A percentile compares a stretch with the other conserved stretches of the same genome.
These are phyloP conservation scores for Cytospora schulzeri DNA, from an alignment of 2,329 filamentous ascomycete species.

Conservation along the genomic window DNA sequence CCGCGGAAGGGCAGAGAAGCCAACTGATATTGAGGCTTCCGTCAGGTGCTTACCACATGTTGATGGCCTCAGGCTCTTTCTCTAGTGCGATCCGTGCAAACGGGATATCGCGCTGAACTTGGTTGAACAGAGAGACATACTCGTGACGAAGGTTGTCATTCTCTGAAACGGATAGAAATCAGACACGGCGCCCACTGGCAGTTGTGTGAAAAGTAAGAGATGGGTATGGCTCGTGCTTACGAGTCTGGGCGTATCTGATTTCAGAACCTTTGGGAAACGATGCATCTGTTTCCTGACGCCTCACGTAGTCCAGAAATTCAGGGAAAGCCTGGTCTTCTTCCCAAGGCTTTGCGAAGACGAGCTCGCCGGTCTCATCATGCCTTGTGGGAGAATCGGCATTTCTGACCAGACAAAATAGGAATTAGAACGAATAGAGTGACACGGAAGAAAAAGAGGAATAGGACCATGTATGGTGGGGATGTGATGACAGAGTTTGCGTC, in stretches of 20 bases:
- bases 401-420: conserved; percentile 31
- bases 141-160: conserved; percentile 81
- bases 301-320: conserved; percentile 63
- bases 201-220: conserved; percentile 5
- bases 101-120: conserved; percentile 66
- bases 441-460: neutral
- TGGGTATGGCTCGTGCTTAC: conserved; percentile 44
- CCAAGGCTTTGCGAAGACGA: conserved; percentile 71
- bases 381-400: conserved; percentile 57
- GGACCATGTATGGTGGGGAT: neutral
- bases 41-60: conserved; percentile 59
- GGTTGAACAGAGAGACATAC: conserved; percentile 63
- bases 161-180: conserved; percentile 48
- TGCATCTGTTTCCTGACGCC: conserved; percentile 53
- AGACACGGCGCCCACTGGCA: neutral
- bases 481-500: neutral
- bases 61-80: conserved; percentile 71
- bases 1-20: too few relatives aligned
- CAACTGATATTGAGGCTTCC: neutral
- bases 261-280: conserved; percentile 41
- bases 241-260: conserved; percentile 75
- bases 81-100: conserved; percentile 74
- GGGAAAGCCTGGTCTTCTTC: conserved; percentile 66
- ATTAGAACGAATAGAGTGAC: neutral
- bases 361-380: conserved; percentile 35